phyloP scores from a whole-genome alignment of 768 basidiomycete species.

The Pulveroboletus sp. region DNA sequence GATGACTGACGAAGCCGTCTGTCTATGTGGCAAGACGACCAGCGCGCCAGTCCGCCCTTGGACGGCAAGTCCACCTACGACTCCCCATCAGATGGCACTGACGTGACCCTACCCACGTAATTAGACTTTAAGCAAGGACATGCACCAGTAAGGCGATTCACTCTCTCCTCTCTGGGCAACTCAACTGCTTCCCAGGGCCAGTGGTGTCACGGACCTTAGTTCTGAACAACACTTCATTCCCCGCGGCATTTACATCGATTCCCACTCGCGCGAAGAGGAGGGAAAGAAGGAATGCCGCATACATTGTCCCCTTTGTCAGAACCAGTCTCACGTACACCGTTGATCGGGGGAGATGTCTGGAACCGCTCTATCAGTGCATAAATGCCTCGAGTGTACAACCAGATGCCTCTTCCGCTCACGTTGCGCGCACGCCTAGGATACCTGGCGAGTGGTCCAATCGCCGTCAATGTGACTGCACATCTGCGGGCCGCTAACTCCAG shows the following conservation, averaged over 20 bases:
- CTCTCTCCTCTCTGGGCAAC: slow-evolving; percentile 16
- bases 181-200: slow-evolving; percentile 12
- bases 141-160: slow-evolving; percentile 23
- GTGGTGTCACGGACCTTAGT: slow-evolving; percentile 23
- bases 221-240: slow-evolving; percentile 18
- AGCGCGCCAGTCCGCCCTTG: slow-evolving; percentile 2
- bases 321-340: slow-evolving; percentile 10
- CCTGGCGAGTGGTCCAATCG: slow-evolving; percentile 10
- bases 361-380: slow-evolving; percentile 6
- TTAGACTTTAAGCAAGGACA: slow-evolving; percentile 36
- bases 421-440: slow-evolving; percentile 7
- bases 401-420: slow-evolving; percentile 12
- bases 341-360: slow-evolving; percentile 17
- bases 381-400: slow-evolving; percentile 1
- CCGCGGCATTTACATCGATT: slow-evolving; percentile 30
- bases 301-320: slow-evolving; percentile 5
- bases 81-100: slow-evolving; percentile 26
- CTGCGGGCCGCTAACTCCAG: slow-evolving; percentile 10
- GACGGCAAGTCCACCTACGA: slow-evolving; percentile 12
- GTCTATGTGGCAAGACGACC: slow-evolving; percentile 12
- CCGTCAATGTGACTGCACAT: slow-evolving; percentile 7
- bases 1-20: slow-evolving; percentile 10
- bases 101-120: slow-evolving; percentile 32
- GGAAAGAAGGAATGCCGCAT: slow-evolving; percentile 10
- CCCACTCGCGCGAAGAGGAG: slow-evolving; percentile 8